phyloP scores from a whole-genome alignment of 169 alveolate species.

The Perkinsus marinus region DNA sequence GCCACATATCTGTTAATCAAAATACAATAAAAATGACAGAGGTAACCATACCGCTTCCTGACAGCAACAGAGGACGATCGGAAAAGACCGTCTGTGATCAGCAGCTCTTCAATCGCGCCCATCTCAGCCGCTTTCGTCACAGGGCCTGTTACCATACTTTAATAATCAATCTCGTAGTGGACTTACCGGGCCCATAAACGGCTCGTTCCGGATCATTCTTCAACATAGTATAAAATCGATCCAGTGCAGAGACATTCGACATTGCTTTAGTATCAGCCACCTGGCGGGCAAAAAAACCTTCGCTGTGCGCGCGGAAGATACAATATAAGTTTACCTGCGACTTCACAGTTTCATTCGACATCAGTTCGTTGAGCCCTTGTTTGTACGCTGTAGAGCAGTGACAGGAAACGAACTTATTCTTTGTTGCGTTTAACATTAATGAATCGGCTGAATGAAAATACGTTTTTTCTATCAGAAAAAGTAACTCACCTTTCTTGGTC shows the following conservation, averaged over 20 bases:
- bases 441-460: background rate
- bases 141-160: background rate
- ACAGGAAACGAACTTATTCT: background rate
- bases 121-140: background rate
- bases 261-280: background rate
- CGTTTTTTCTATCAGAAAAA: no score
- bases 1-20: background rate
- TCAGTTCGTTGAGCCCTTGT: conserved; percentile 2
- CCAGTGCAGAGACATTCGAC: background rate
- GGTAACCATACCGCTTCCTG: background rate
- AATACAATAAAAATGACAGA: background rate
- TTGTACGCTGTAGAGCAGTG: conserved; percentile 2
- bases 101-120: conserved; percentile 1
- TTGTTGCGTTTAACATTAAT: background rate
- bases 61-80: background rate
- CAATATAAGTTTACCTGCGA: background rate
- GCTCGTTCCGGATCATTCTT: background rate
- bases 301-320: background rate
- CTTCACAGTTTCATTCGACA: background rate
- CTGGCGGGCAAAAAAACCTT: background rate
- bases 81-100: background rate
- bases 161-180: background rate
- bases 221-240: background rate
- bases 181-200: background rate
- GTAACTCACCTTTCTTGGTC: background rate